These are phyloP conservation scores for Eimeria necatrix DNA, from an alignment of 169 alveolate genomes.

Conservation along the genomic window DNA sequence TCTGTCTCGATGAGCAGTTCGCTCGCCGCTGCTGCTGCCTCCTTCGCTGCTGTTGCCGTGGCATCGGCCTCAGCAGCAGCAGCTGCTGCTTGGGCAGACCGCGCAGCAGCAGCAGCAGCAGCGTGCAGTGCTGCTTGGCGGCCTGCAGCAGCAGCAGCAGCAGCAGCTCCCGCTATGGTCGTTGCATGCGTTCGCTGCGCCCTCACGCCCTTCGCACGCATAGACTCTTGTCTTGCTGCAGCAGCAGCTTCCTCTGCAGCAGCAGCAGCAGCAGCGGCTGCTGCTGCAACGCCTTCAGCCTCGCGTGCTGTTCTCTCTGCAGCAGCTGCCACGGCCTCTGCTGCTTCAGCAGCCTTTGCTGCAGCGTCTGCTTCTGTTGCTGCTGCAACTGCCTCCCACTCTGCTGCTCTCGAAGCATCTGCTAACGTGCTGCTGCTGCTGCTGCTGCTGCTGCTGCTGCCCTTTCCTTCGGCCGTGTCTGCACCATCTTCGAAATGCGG, in stretches of 20 bases:
- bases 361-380: slow-evolving; percentile 3
- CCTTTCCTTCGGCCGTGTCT: background rate
- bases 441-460: slow-evolving; percentile 10
- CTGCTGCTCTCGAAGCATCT: background rate
- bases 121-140: slow-evolving; percentile 23
- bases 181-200: slow-evolving; percentile 37
- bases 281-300: slow-evolving; percentile 10
- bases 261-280: slow-evolving; percentile 49
- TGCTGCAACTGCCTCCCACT: background rate
- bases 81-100: background rate
- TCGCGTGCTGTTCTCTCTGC: background rate
- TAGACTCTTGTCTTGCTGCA: background rate
- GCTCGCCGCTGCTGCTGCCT: slow-evolving; percentile 44
- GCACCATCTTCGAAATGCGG: background rate
- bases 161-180: slow-evolving; percentile 57
- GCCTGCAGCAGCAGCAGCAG: slow-evolving; percentile 59
- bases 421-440: background rate
- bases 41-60: slow-evolving; percentile 25
- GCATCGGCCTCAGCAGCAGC: background rate
- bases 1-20: background rate
- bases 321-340: slow-evolving; percentile 39
- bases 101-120: slow-evolving; percentile 62
- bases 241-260: slow-evolving; percentile 59
- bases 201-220: background rate
- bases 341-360: background rate